Evolutionary conservation across 441 rosid species (phyloP), one percentile per base, ranked within the genome.

Genomic region (Adansonia gregorii): DNA sequence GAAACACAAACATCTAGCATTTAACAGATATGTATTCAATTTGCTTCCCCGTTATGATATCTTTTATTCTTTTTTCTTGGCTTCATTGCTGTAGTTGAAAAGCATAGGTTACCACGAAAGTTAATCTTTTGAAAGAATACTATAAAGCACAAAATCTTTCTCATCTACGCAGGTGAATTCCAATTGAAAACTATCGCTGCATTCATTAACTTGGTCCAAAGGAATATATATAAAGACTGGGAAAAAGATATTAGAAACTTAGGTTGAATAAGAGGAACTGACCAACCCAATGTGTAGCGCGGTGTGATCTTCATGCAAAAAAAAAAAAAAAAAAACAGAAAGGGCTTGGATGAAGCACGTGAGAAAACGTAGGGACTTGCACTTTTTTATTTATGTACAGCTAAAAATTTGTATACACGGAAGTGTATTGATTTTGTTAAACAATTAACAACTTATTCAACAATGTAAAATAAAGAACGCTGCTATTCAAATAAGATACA

Each of bases 371-470:
- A 10, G 39, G 6, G 35, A 1, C 1, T 24, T 24, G 27, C 6
- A 3, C 1, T 27, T 45, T 43, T 15, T 73, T 74, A 61, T 79
- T 75, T 63, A 67, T 60, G 31, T 20, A 81, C 83, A 80, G 22
- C 45, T 67, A 19, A 35, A 0, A 64, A n/a, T 3, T 78, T 73
- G 6, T 24, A 14, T 35, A 58, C 35, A 2, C 27, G 41, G 9
- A 4, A 58, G 17, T 10, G 14, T 8, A 20, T 41, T 58, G 65
- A n/a, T 54, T 27, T 56, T 39, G 64, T 69, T 39, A 19, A n/a
- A 58, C 58, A 73, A 14, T 60, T 75, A 61, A 0, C 78, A 60
- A 41, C 69, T 66, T 39, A 55, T 67, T 67, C 24, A 24, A 24
- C 43, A 71, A 8, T 54, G 61, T 43, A 19, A 52, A 60, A 9